Evolutionary conservation across 2,329 filamentous ascomycete genomes (phyloP).

Genomic region (Botrytis pseudocinerea): DNA sequence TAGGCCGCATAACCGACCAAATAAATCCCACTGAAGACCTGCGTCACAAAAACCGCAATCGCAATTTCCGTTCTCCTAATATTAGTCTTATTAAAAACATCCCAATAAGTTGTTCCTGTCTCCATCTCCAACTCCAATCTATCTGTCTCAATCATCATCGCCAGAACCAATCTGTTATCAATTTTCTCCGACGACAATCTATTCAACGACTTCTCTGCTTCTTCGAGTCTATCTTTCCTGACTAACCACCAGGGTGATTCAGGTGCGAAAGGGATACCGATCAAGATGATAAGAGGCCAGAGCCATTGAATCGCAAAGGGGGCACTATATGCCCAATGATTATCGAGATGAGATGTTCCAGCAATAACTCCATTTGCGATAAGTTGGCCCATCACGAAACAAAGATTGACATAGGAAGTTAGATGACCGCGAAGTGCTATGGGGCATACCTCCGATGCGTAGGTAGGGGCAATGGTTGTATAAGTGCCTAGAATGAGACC

Average conservation of each 20-base stretch:
- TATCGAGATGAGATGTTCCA: conserved; percentile 26
- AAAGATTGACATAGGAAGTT: conserved; percentile 53
- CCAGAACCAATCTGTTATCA: conserved; percentile 47
- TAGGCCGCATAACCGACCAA: conserved; percentile 64
- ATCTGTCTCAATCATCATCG: conserved; percentile 58
- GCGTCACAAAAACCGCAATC: conserved; percentile 58
- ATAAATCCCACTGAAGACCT: conserved; percentile 63
- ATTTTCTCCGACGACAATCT: conserved; percentile 36
- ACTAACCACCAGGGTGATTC: conserved; percentile 55
- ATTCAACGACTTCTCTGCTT: conserved; percentile 41
- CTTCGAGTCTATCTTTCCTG: conserved; percentile 46
- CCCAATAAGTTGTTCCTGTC: conserved; percentile 48
- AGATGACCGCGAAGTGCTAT: conserved; percentile 54
- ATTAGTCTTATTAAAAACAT: conserved; percentile 55
- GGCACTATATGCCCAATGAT: conserved; percentile 36
- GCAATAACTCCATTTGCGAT: conserved; percentile 51
- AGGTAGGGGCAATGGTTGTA: conserved; percentile 44
- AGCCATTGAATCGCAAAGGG: conserved; percentile 52
- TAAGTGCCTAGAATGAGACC: conserved; percentile 53
- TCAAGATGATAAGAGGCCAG: conserved; percentile 50
- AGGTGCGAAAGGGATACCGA: conserved; percentile 49
- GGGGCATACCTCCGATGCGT: conserved; percentile 52
- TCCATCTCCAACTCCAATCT: conserved; percentile 50
- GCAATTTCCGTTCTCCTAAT: conserved; percentile 54
- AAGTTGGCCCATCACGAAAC: conserved; percentile 52